Evolutionary conservation across 345 rosid species (phyloP), one percentile per base, ranked within the genome.

Genomic region (Boechera divaricarpa): DNA sequence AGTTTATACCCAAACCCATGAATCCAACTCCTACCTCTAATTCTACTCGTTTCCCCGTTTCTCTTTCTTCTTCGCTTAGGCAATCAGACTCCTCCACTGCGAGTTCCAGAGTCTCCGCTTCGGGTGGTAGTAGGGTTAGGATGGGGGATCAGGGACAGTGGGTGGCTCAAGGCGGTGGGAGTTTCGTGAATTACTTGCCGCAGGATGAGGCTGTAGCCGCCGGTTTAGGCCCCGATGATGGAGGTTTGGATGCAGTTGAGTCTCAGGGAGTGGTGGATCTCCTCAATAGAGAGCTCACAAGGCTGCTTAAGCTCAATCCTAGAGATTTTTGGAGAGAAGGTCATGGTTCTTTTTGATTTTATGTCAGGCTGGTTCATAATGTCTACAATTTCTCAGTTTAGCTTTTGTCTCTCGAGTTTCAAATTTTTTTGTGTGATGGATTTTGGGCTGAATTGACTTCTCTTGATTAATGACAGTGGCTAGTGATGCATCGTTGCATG

Each of bases 251-350:
- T 85, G 87, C 98, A 0, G 82, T 89, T 57, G 99, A 92, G 83
- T 95, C 99, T 28, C 98, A 95, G 86, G 78, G 93, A 64, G 98
- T 92, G 16, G 98, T 92, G 69, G 98, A 95, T 89, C 90, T 95
- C 29, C 83, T 92, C 72, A 95, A 89, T 70, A 85, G 90, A 77
- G 97, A 92, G 82, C 83, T 95, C 54, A 80, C 94, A 26, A 85
- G 91, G 78, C 71, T 92, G 77, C 98, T 95, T 55, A 95, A 89
- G 85, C 76, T 88, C 26, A 86, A 70, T 76, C 89, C 99, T 69
- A 86, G 89, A 79, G 88, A 84, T 18, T 95, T 95, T 77, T 95
- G 99, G 99, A 86, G 77, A 84, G 84, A 92, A 81, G 98, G 97
- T 89, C 45, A 41, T 51, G 36, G 11, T 24, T 21, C 0, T 64